Evolutionary conservation across 305 asterid genomes (phyloP), one percentile per base, ranked within the genome.

Genomic region (Lippia alba): DNA sequence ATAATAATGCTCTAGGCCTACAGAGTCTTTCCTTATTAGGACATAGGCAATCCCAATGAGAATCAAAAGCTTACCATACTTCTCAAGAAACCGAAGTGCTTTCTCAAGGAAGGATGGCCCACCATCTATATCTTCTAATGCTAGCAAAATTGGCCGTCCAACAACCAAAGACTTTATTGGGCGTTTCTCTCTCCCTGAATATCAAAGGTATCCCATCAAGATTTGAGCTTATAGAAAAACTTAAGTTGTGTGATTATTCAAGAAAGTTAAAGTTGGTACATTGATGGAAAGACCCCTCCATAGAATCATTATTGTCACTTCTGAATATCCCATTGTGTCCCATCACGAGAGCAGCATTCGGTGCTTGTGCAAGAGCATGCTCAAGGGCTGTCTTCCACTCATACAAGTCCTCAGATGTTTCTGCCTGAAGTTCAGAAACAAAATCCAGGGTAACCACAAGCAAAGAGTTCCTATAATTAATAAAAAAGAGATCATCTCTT

Each of bases 321-420:
- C 91, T 88, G 61, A 95, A 90, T 64, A 92, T 92, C 80, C 99
- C 98, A 77, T 92, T 88, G 65, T 92, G 94, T 45, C 99, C 97
- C 99, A 92, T 89, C 81, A 92, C 97, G 74, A 95, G 94, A 60
- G 97, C 99, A 80, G 97, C 99, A 81, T 92, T 92, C 63, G 98
- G 99, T 11, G 98, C 98, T 87, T 92, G 99, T 16, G 91, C 87
- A 79, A 95, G 96, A 81, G 99, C 99, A 71, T 79, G 84, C 59
- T 95, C 98, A 32, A 95, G 98, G 39, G 99, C 96, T 46, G 91
- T 87, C 86, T 92, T 95, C 99, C 99, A 95, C 82, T 92, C 99
- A 40, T 78, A 86, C 87, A 95, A 85, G 84, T 95, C 99, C 82
- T 92, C 98, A 46, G 94, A 81, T 55, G 99, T 84, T 83, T 92